Base-by-base conservation (phyloP, 208 protist species). In the Wallacemonas collosoma region DNA sequence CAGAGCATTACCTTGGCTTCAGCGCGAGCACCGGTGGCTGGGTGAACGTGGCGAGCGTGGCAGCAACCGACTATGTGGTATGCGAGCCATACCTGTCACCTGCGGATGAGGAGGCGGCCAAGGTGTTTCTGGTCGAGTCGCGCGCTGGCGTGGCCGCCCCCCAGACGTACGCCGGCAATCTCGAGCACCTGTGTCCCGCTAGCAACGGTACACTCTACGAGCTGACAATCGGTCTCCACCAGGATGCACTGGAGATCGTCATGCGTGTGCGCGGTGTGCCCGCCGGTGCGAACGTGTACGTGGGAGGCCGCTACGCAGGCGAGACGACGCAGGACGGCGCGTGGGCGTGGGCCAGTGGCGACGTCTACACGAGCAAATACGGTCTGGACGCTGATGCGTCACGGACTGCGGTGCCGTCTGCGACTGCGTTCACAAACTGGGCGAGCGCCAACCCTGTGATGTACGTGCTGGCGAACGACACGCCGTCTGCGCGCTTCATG, bases 21-120 rank as follows among this genome's bases (percentile, higher is more conserved):
- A 65, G 60, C 60, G 60, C 60, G n/a, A 35, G 40, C 60, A n/a
- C 43, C 5, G 60, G 60, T 26, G 60, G 60, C 41, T 65, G 60
- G 60, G 60, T 65, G 60, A 65, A 65, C 1, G 43, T 65, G 8
- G 60, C 60, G 11, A 41, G 3, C 11, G 40, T 26, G 12, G 50
- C 40, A 8, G 60, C 17, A 36, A n/a, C 60, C 1, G 38, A 38
- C 3, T 65, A 65, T 41, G 60, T 65, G 8, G 60, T 47, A 47
- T 65, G 60, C 40, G 60, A 65, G 40, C 1, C 60, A 0, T 51
- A 65, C 60, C 14, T 8, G 11, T 3, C 17, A 2, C 38, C 60
- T 39, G 17, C 0, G 40, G 60, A 53, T 15, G 60, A n/a, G 41
- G 41, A 53, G 6, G 43, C 17, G 56, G 9, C 6, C 17, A 44